Evolutionary conservation across 208 protist genomes (phyloP).

Genomic region (Leptomonas seymouri): DNA sequence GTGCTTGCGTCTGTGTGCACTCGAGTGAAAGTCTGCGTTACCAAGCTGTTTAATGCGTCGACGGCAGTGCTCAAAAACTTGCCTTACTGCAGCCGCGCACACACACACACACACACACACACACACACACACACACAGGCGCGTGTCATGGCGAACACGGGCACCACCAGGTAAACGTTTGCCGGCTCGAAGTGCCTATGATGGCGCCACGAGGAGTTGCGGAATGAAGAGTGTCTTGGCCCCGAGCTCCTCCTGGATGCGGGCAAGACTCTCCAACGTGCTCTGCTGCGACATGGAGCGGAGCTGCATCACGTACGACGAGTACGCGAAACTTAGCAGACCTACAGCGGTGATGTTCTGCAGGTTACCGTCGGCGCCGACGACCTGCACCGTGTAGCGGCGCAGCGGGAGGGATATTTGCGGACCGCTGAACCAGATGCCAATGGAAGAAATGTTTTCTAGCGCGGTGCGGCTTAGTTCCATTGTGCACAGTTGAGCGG

Average conservation of each 20-base stretch:
- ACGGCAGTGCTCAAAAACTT: too few relatives aligned
- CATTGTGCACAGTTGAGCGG: conserved; percentile 13
- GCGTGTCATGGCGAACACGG: background rate
- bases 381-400: conserved; percentile 58
- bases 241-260: conserved; percentile 52
- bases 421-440: conserved; percentile 67
- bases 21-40: too few relatives aligned
- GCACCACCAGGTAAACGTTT: background rate
- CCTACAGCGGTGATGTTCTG: conserved; percentile 65
- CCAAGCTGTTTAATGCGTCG: too few relatives aligned
- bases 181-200: conserved; percentile 6
- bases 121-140: background rate
- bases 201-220: conserved; percentile 44
- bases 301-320: conserved; percentile 76
- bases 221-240: conserved; percentile 60
- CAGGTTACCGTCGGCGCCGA: conserved; percentile 31
- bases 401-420: conserved; percentile 71
- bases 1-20: too few relatives aligned
- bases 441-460: conserved; percentile 75
- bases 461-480: conserved; percentile 42
- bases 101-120: background rate
- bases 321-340: conserved; percentile 70
- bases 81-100: too few relatives aligned
- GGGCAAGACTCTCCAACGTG: conserved; percentile 42
- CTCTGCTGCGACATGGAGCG: conserved; percentile 49